phyloP scores from a whole-genome alignment of 1,139 yeast genomes.

The Eremothecium cymbalariae region DNA sequence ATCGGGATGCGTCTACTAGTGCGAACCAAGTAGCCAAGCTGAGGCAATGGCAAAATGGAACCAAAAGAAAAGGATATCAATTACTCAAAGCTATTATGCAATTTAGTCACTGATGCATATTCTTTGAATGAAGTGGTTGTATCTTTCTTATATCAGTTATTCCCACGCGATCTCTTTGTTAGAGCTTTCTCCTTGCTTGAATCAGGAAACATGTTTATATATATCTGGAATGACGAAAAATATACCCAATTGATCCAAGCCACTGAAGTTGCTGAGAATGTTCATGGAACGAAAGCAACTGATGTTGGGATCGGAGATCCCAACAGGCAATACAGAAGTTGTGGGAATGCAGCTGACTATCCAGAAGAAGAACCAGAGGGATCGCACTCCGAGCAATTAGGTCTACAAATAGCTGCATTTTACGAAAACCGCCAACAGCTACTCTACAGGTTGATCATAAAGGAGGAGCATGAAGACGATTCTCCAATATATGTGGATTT shows the following conservation, averaged over 20 bases:
- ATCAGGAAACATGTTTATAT: constrained; percentile 28
- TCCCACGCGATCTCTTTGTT: constrained; percentile 29
- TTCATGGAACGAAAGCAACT: too few species aligned
- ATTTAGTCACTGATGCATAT: constrained; percentile 15
- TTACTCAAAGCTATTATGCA: constrained; percentile 21
- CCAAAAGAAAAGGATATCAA: constrained; percentile 13
- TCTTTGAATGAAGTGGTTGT: constrained; percentile 24
- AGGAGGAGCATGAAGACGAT: constrained; percentile 12
- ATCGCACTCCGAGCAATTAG: too few species aligned
- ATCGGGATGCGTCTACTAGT: background rate
- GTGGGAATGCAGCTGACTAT: too few species aligned
- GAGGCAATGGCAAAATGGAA: background rate
- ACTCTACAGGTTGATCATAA: constrained; percentile 22
- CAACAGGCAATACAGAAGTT: too few species aligned
- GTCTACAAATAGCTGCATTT: constrained; percentile 1
- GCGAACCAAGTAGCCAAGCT: background rate
- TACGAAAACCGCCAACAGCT: constrained; percentile 1
- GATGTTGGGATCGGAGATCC: too few species aligned
- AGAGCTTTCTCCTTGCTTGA: constrained; percentile 29
- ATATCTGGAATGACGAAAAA: constrained; percentile 11
- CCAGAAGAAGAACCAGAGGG: too few species aligned
- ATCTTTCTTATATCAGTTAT: constrained; percentile 28
- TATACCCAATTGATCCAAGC: background rate
- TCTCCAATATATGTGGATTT: constrained; percentile 27
- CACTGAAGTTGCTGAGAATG: background rate